A percentile compares a stretch with the other conserved stretches of the same genome.
phyloP scores from a whole-genome alignment of 1,284 basidiomycete species.

The Cryptococcus hybrid region DNA sequence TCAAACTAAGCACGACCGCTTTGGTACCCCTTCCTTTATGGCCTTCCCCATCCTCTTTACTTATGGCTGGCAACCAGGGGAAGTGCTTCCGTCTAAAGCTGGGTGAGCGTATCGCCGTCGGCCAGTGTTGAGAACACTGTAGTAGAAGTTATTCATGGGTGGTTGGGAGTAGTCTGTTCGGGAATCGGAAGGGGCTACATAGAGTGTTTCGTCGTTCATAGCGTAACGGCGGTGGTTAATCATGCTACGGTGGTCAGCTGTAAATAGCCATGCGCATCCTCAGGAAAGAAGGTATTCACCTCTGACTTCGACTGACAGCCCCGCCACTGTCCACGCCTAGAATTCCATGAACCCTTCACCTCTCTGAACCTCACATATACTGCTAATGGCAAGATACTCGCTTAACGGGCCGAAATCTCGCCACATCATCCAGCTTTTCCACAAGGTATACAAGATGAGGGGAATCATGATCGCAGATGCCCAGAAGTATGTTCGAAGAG shows the following conservation, averaged over 20 bases:
- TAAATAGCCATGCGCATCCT: neutral
- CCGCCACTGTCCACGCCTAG: slow-evolving; percentile 69
- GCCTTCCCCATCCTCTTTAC: slow-evolving; percentile 56
- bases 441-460: slow-evolving; percentile 68
- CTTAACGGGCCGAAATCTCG: slow-evolving; percentile 71
- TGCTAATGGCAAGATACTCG: slow-evolving; percentile 73
- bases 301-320: slow-evolving; percentile 77
- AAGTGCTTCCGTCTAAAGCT: slow-evolving; percentile 78
- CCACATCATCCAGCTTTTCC: slow-evolving; percentile 77
- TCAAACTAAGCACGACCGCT: slow-evolving; percentile 37
- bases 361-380: slow-evolving; percentile 80
- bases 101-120: slow-evolving; percentile 84
- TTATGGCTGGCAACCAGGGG: slow-evolving; percentile 87
- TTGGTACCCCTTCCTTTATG: slow-evolving; percentile 37
- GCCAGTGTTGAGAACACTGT: slow-evolving; percentile 71
- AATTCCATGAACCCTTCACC: slow-evolving; percentile 76
- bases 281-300: slow-evolving; percentile 52
- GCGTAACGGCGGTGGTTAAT: slow-evolving; percentile 79
- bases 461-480: slow-evolving; percentile 75
- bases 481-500: slow-evolving; percentile 67
- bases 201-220: slow-evolving; percentile 89
- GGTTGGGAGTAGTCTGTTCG: slow-evolving; percentile 92
- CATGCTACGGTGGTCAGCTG: slow-evolving; percentile 56
- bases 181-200: slow-evolving; percentile 87
- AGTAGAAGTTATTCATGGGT: slow-evolving; percentile 90